Base-by-base conservation (phyloP, 441 rosid genomes). In the Jatropha podagrica region DNA sequence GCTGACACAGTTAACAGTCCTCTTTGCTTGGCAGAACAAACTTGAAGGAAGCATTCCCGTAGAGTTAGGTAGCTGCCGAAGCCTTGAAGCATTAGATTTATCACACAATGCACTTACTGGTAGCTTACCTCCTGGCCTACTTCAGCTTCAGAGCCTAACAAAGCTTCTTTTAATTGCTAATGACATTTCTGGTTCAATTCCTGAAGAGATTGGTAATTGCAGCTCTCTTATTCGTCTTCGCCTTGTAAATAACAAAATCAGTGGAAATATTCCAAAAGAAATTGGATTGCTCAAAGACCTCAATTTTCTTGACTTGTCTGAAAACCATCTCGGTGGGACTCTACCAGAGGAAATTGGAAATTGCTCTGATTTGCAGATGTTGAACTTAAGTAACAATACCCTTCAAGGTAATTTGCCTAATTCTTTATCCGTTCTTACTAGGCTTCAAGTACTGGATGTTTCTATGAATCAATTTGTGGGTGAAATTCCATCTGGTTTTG, bases 1-100 rank as follows among this genome's bases (percentile, higher is more conserved):
- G 87, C 80, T 96, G 75, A 75, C 90, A 26, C 77, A 78, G 84
- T 89, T 96, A 37, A 83, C 82, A 7, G 89, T 96, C 79, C 91
- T 96, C 83, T 89, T 92, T 20, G 99, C 94, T 54, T 96, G 99
- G 99, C 89, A 93, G 67, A 96, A 96, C 85, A 91, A 90, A 86
- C 95, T 96, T 23, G 98, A 92, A 79, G 99, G 99, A 76, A 91
- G 94, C 78, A 92, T 96, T 65, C 97, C 99, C 71, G 76, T 89
- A 7, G 82, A 81, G 70, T 83, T 96, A 84, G 88, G 92, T 27
- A 82, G 81, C 4, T 93, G 94, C 78, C 75, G 68, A 11, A 77
- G 76, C 82, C 98, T 96, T 37, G 94, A 95, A 79, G 93, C 96
- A n/a, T 76, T 95, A 68, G 99, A 95, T 80, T 84, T 95, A 84